Percentiles rank a stretch among this genome's conserved stretches.
Evolutionary conservation across 2,329 filamentous ascomycete species (phyloP).

Genomic region (Cladophialophora immunda): DNA sequence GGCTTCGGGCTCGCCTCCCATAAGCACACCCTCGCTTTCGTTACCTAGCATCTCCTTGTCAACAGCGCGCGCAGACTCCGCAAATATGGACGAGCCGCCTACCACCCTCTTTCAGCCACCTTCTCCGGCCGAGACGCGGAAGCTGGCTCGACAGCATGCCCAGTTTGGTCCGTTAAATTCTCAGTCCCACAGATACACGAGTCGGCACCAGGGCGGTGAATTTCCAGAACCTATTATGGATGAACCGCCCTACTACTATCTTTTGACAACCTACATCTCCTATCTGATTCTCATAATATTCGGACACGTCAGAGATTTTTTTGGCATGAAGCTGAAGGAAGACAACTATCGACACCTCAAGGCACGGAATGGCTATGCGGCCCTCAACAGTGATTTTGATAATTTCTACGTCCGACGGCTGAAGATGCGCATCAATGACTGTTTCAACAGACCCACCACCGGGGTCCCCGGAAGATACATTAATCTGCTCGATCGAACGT

Average conservation of each 20-base stretch:
- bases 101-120: slow-evolving; percentile 89
- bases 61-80: slow-evolving; percentile 79
- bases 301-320: slow-evolving; percentile 95
- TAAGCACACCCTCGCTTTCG: slow-evolving; percentile 76
- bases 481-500: slow-evolving; percentile 88
- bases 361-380: slow-evolving; percentile 86
- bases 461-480: slow-evolving; percentile 95
- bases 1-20: slow-evolving; percentile 68
- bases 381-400: slow-evolving; percentile 97
- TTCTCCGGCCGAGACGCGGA: slow-evolving; percentile 80
- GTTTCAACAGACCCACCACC: slow-evolving; percentile 89
- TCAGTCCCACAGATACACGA: slow-evolving; percentile 84
- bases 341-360: slow-evolving; percentile 86
- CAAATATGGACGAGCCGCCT: slow-evolving; percentile 74
- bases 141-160: slow-evolving; percentile 79
- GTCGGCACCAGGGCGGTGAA: slow-evolving; percentile 81
- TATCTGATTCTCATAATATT: slow-evolving; percentile 96
- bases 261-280: slow-evolving; percentile 97
- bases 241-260: slow-evolving; percentile 94
- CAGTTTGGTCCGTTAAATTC: slow-evolving; percentile 90
- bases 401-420: slow-evolving; percentile 95
- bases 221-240: slow-evolving; percentile 88
- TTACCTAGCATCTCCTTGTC: slow-evolving; percentile 92
- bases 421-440: slow-evolving; percentile 95
- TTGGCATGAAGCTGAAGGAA: slow-evolving; percentile 92